Percentiles rank a stretch among this genome's conserved stretches.
phyloP scores from a whole-genome alignment of 2,329 filamentous ascomycete genomes.

The Alternaria panax region DNA sequence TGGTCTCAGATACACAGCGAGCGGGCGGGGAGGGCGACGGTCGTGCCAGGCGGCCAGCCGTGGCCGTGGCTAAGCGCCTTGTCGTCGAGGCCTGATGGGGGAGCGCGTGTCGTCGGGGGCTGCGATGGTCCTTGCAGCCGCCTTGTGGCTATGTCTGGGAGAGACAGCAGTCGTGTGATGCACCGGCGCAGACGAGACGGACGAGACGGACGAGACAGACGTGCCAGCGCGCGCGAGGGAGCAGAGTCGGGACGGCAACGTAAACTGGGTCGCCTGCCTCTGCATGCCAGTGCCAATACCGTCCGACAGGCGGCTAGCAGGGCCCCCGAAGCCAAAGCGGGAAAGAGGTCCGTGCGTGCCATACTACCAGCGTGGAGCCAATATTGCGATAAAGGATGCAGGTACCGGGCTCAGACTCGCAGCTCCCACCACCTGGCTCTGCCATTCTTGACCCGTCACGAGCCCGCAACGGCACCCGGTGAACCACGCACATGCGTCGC shows the following conservation, averaged over 20 bases:
- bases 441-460: neutral
- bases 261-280: conserved; percentile 6
- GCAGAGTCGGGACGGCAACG: neutral
- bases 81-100: conserved; percentile 17
- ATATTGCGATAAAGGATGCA: conserved; percentile 22
- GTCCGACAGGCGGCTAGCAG: conserved; percentile 21
- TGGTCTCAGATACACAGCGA: conserved; percentile 34
- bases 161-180: neutral
- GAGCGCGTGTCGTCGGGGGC: conserved; percentile 13
- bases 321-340: conserved; percentile 20
- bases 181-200: neutral
- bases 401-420: conserved; percentile 13
- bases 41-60: conserved; percentile 10
- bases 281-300: conserved; percentile 14
- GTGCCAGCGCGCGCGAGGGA: neutral
- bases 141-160: neutral
- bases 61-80: conserved; percentile 20
- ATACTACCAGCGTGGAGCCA: conserved; percentile 12
- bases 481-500: conserved; percentile 15
- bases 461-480: conserved; percentile 5
- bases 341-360: conserved; percentile 12
- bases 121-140: conserved; percentile 9
- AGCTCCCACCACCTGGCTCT: neutral
- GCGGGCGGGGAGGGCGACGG: conserved; percentile 15
- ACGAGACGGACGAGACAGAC: neutral